Percentiles rank a stretch among this genome's conserved stretches.
These are phyloP conservation scores for Neopestalotiopsis clavispora DNA, from an alignment of 2,329 filamentous ascomycete genomes.

Conservation along the genomic window DNA sequence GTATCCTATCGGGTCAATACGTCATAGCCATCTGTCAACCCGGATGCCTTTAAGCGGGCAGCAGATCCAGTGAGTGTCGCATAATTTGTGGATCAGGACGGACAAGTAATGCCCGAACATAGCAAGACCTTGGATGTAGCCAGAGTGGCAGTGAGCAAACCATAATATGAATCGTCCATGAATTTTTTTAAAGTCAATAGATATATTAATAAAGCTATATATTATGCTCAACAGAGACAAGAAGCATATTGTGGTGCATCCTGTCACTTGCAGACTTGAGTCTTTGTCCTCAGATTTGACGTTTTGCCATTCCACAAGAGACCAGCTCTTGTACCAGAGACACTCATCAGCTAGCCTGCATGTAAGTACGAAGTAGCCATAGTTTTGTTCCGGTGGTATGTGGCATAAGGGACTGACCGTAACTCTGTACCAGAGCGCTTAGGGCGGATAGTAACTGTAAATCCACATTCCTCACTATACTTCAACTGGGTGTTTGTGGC, in stretches of 20 bases:
- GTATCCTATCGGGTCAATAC: not conserved
- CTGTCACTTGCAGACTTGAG: not conserved
- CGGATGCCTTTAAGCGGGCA: not conserved
- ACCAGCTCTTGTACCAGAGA: not conserved
- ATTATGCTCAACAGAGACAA: not conserved
- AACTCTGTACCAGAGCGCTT: not conserved
- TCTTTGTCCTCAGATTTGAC: not conserved
- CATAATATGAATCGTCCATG: too few species aligned
- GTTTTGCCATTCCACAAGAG: not conserved
- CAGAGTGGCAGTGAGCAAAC: too few species aligned
- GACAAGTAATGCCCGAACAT: not conserved
- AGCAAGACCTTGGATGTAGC: not conserved
- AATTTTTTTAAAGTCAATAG: not conserved
- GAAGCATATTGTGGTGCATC: not conserved
- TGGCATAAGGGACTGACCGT: not conserved
- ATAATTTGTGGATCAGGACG: not conserved
- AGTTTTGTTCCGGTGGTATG: not conserved
- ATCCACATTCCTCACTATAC: not conserved
- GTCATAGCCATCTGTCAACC: not conserved
- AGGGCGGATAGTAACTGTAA: too few species aligned
- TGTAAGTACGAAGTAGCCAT: not conserved
- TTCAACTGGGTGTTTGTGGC: not conserved
- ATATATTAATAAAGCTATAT: not conserved
- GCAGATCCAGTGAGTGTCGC: not conserved
- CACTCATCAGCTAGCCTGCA: not conserved